phyloP scores from a whole-genome alignment of 2,329 filamentous ascomycete species.

The Fusarium austroafricanum region DNA sequence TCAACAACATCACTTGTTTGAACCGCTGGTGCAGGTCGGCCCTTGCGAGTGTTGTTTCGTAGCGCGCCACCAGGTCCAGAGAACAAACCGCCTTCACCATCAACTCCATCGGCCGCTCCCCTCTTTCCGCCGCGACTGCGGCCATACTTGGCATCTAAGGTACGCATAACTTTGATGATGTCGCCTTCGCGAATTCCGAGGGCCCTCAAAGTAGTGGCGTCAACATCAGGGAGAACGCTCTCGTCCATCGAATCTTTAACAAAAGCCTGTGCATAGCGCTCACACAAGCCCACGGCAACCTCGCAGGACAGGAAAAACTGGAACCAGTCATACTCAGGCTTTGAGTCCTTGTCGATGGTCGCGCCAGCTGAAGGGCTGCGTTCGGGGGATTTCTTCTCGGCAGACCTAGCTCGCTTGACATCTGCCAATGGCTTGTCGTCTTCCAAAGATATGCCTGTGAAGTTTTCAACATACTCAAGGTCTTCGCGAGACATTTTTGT shows the following conservation, averaged over 20 bases:
- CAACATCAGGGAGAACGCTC: constrained; percentile 89
- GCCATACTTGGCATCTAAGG: constrained; percentile 82
- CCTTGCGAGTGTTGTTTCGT: constrained; percentile 94
- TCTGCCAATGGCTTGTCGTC: constrained; percentile 95
- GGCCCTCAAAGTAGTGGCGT: constrained; percentile 82
- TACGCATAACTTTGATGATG: constrained; percentile 94
- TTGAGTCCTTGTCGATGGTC: constrained; percentile 69
- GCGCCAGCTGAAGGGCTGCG: constrained; percentile 63
- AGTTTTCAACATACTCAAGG: constrained; percentile 90
- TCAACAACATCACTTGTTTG: constrained; percentile 89
- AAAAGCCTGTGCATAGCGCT: constrained; percentile 93
- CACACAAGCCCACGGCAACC: constrained; percentile 91
- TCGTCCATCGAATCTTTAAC: constrained; percentile 95
- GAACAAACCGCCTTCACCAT: constrained; percentile 82
- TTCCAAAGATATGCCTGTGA: constrained; percentile 89
- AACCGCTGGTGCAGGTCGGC: constrained; percentile 86
- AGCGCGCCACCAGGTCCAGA: constrained; percentile 91
- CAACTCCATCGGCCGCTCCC: constrained; percentile 57
- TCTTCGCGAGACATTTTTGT: constrained; percentile 96
- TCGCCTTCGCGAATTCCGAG: constrained; percentile 96
- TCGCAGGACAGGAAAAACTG: constrained; percentile 96
- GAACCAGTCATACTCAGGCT: constrained; percentile 95
- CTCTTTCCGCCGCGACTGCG: constrained; percentile 63
- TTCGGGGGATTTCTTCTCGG: constrained; percentile 44
- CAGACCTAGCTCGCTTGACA: constrained; percentile 69